Percentiles rank a stretch among this genome's conserved stretches.
Conservation (phyloP, 179 eudicot species). For the Corrigiola litoralis region DNA sequence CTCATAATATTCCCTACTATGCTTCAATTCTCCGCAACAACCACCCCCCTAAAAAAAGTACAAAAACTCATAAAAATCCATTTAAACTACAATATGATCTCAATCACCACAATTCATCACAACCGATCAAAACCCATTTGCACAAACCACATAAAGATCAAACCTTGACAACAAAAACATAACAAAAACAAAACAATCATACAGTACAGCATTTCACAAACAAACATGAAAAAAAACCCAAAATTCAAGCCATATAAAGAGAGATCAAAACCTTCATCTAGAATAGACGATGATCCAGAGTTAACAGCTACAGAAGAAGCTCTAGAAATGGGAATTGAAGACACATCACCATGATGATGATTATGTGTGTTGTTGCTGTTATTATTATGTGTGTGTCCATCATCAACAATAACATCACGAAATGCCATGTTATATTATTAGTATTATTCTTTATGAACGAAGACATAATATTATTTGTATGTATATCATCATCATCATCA, state of each 20-base stretch:
- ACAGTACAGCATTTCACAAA: slow-evolving; percentile 14
- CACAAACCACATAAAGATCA: background rate
- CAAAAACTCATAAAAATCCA: too few species aligned
- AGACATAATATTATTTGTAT: background rate
- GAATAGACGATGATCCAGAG: slow-evolving; percentile 37
- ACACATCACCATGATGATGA: slow-evolving; percentile 2
- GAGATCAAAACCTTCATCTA: slow-evolving; percentile 32
- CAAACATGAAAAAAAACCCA: background rate
- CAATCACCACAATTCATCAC: background rate
- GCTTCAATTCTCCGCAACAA: slow-evolving; percentile 22
- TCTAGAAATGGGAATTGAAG: slow-evolving; percentile 26
- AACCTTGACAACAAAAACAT: background rate
- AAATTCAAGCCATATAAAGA: background rate
- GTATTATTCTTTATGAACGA: background rate
- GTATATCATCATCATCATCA: slow-evolving; percentile 6
- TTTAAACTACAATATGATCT: background rate
- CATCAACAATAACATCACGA: slow-evolving; percentile 27
- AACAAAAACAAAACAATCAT: background rate
- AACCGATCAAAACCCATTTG: slow-evolving; percentile 15
- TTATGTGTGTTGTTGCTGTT: too few species aligned
- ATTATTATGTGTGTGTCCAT: slow-evolving; percentile 6
- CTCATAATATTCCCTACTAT: background rate
- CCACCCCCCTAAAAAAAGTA: background rate
- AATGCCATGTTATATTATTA: slow-evolving; percentile 20
- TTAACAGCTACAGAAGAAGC: slow-evolving; percentile 2